Evolutionary conservation across 2,329 filamentous ascomycete species (phyloP).

Genomic region (Botrytis fabae): DNA sequence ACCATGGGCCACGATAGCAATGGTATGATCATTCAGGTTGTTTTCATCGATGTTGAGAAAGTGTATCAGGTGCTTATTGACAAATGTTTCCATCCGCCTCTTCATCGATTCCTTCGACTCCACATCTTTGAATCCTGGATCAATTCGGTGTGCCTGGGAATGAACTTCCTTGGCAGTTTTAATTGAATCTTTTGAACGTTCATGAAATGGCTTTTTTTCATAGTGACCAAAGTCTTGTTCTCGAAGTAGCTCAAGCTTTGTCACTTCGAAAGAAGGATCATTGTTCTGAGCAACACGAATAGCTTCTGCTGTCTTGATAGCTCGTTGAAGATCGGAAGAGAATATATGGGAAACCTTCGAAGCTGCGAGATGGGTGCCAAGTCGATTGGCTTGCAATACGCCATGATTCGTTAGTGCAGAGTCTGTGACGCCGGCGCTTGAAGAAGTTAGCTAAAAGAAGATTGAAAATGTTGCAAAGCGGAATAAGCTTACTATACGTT

Average conservation of each 20-base stretch:
- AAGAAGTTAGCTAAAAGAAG: constrained; percentile 25
- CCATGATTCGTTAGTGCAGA: constrained; percentile 81
- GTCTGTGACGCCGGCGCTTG: constrained; percentile 76
- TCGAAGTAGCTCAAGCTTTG: constrained; percentile 51
- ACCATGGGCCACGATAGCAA: constrained; percentile 79
- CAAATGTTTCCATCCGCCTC: constrained; percentile 62
- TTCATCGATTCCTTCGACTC: constrained; percentile 71
- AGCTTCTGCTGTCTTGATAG: constrained; percentile 68
- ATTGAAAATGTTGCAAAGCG: background rate
- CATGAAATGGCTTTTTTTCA: constrained; percentile 62
- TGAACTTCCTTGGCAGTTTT: constrained; percentile 43
- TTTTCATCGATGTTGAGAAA: constrained; percentile 42
- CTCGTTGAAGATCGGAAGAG: constrained; percentile 75
- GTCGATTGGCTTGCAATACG: constrained; percentile 70
- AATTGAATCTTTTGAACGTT: constrained; percentile 42
- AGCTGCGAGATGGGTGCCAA: constrained; percentile 66
- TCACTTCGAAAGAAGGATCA: constrained; percentile 27
- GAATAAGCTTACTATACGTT: constrained; percentile 62
- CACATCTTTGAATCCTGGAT: constrained; percentile 52
- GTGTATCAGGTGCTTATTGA: constrained; percentile 63
- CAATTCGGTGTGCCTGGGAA: constrained; percentile 43
- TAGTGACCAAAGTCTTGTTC: constrained; percentile 74
- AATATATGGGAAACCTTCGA: constrained; percentile 70
- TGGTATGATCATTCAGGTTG: constrained; percentile 42
- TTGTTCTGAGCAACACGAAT: constrained; percentile 64